phyloP scores from a whole-genome alignment of 257 asterid species.

The Striga asiatica region DNA sequence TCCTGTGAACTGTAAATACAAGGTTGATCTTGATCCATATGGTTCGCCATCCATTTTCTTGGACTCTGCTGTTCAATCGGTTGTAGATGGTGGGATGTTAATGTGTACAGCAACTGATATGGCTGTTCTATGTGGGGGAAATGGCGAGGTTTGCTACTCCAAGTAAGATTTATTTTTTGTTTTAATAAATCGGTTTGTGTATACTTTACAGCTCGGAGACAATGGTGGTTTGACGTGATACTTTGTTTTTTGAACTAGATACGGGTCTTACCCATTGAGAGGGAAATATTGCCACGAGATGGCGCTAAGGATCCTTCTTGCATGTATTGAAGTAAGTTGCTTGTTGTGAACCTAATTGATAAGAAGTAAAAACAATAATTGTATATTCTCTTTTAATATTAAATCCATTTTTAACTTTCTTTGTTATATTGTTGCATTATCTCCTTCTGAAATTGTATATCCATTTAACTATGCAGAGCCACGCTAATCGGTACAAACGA shows the following conservation, averaged over 20 bases:
- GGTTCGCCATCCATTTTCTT: conserved; percentile 96
- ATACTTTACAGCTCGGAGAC: not conserved
- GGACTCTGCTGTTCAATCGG: conserved; percentile 92
- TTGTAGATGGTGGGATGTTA: conserved; percentile 79
- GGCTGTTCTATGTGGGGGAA: conserved; percentile 96
- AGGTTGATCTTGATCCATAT: conserved; percentile 98
- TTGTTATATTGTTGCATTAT: not conserved
- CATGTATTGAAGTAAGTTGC: conserved; percentile 72
- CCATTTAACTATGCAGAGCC: conserved; percentile 67
- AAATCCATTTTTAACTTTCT: not conserved
- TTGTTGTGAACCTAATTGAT: not conserved
- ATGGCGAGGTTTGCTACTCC: conserved; percentile 97
- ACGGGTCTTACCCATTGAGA: conserved; percentile 88
- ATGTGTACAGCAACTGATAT: conserved; percentile 98
- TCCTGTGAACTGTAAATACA: conserved; percentile 20
- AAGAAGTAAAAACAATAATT: not conserved
- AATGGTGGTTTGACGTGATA: conserved; percentile 16
- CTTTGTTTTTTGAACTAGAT: conserved; percentile 38
- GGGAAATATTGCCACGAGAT: conserved; percentile 95
- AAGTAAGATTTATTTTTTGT: conserved; percentile 87
- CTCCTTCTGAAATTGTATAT: not conserved
- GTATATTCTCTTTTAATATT: not conserved
- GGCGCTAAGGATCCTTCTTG: conserved; percentile 96
- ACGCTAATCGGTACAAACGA: conserved; percentile 91
- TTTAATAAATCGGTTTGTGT: conserved; percentile 3